Conservation (phyloP, 2,329 filamentous ascomycete species). For the Fusarium hostae region DNA sequence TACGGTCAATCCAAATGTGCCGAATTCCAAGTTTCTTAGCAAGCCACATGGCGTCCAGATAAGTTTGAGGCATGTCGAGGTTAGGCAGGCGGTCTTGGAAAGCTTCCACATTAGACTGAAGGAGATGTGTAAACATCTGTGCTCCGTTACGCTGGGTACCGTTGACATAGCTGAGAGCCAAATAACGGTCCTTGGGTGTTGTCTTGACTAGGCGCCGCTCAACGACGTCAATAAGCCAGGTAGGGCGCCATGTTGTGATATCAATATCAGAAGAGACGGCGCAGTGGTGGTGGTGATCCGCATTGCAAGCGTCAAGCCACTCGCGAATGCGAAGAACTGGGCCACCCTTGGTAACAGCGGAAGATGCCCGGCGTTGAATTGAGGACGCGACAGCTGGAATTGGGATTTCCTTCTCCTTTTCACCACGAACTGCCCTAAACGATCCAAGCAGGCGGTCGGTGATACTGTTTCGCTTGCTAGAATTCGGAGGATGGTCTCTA, state of each 20-base stretch:
- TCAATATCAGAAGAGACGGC: slow-evolving; percentile 42
- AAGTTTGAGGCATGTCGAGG: slow-evolving; percentile 53
- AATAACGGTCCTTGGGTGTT: slow-evolving; percentile 54
- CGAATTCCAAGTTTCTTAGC: slow-evolving; percentile 56
- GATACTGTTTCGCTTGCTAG: slow-evolving; percentile 55
- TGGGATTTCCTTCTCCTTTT: slow-evolving; percentile 41
- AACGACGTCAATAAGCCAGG: slow-evolving; percentile 55
- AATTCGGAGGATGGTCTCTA: slow-evolving; percentile 34
- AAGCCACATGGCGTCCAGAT: slow-evolving; percentile 58
- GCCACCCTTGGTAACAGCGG: slow-evolving; percentile 47
- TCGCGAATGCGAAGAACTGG: slow-evolving; percentile 54
- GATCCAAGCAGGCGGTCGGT: slow-evolving; percentile 53
- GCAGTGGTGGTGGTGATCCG: slow-evolving; percentile 56
- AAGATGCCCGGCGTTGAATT: slow-evolving; percentile 48
- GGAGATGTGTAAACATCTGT: slow-evolving; percentile 47
- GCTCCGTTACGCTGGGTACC: slow-evolving; percentile 47
- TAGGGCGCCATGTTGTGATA: slow-evolving; percentile 52
- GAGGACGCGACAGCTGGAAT: slow-evolving; percentile 34
- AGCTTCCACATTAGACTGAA: slow-evolving; percentile 51
- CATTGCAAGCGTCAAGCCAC: slow-evolving; percentile 57
- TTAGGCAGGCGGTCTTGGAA: slow-evolving; percentile 52
- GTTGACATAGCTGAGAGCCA: slow-evolving; percentile 61
- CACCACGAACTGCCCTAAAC: slow-evolving; percentile 47
- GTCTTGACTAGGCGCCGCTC: slow-evolving; percentile 54
- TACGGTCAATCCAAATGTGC: slow-evolving; percentile 59